Conservation (phyloP, 116 monocot species). For the Posidonia oceanica region DNA sequence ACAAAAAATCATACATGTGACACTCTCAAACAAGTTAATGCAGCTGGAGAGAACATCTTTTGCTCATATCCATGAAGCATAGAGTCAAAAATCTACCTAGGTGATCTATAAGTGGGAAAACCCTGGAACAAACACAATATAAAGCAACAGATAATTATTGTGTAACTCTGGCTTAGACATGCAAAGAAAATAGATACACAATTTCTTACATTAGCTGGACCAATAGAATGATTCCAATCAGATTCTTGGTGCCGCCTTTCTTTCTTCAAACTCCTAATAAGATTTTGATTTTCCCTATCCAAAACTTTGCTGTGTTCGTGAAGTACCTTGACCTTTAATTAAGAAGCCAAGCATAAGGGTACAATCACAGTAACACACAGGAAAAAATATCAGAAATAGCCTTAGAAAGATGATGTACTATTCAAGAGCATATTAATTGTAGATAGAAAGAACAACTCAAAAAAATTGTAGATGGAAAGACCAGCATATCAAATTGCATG, state of each 20-base stretch:
- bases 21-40: no score
- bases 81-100: no score
- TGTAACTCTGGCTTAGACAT: no score
- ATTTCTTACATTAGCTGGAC: slow-evolving; percentile 30
- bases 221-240: slow-evolving; percentile 26
- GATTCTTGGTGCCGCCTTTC: slow-evolving; percentile 31
- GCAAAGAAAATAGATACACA: no score
- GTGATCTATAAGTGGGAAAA: no score
- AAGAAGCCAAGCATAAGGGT: background rate
- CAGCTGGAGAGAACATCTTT: no score
- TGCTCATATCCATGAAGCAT: no score
- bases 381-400: background rate
- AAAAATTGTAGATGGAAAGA: background rate
- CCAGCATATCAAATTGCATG: background rate
- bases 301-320: slow-evolving; percentile 53
- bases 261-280: slow-evolving; percentile 29
- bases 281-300: slow-evolving; percentile 57
- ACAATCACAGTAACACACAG: background rate
- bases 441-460: background rate
- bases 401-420: background rate
- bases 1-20: no score
- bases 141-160: no score
- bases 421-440: no score
- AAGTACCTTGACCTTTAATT: slow-evolving; percentile 42
- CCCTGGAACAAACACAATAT: no score